These are phyloP conservation scores for Acrasis kona DNA, from an alignment of 78 protist species.

Conservation along the genomic window DNA sequence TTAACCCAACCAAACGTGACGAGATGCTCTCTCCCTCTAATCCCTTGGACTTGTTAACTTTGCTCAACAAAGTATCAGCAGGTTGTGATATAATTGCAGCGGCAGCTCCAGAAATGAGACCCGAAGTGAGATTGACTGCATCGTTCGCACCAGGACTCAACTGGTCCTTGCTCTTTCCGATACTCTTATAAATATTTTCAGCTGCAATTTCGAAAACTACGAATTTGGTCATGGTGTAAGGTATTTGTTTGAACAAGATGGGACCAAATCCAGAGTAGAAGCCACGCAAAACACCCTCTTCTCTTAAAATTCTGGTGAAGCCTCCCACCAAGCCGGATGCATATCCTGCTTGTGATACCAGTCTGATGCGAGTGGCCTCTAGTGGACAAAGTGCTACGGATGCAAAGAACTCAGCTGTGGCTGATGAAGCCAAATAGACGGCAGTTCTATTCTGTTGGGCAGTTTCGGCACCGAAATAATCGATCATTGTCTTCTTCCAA, in stretches of 20 bases:
- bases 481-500: constrained; percentile 2
- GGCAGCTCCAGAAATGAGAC: constrained; percentile 77
- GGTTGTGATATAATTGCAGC: constrained; percentile 90
- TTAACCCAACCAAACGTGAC: constrained; percentile 1
- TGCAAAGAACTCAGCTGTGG: constrained; percentile 34
- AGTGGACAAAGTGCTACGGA: constrained; percentile 34
- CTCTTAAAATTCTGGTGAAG: neutral
- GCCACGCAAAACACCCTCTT: constrained; percentile 8
- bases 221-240: constrained; percentile 78
- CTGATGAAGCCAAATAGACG: constrained; percentile 2
- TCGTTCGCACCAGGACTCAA: too few relatives aligned
- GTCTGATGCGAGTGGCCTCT: constrained; percentile 10
- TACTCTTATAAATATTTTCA: constrained; percentile 18
- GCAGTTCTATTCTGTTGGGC: neutral
- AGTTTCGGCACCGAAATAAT: constrained; percentile 9
- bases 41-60: constrained; percentile 29
- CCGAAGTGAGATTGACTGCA: constrained; percentile 66
- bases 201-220: constrained; percentile 46
- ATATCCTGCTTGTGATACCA: neutral
- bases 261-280: constrained; percentile 7
- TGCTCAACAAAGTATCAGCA: constrained; percentile 72
- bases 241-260: constrained; percentile 79
- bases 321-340: constrained; percentile 1
- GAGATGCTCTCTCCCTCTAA: constrained; percentile 21
- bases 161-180: too few relatives aligned